These are phyloP conservation scores for Rutstroemia sp. DNA, from an alignment of 2,329 filamentous ascomycete species.

Conservation along the genomic window DNA sequence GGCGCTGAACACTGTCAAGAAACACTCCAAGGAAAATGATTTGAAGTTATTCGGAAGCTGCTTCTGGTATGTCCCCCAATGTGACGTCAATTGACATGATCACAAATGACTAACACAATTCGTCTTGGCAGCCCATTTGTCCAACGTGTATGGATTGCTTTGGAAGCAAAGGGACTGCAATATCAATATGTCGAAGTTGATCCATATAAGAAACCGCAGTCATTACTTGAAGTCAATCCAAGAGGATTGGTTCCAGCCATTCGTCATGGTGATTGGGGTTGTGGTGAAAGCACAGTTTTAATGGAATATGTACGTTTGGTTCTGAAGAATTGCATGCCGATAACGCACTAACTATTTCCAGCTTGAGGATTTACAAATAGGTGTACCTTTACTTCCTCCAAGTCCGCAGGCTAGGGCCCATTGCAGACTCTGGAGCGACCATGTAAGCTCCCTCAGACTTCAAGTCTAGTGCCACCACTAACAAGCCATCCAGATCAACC, in stretches of 20 bases:
- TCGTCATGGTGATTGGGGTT: constrained; percentile 72
- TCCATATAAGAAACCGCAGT: constrained; percentile 65
- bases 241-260: constrained; percentile 70
- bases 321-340: neutral
- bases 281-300: constrained; percentile 73
- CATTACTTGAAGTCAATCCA: constrained; percentile 68
- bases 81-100: constrained; percentile 13
- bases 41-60: constrained; percentile 76
- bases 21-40: constrained; percentile 60
- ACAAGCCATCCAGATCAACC: constrained; percentile 52
- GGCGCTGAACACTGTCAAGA: constrained; percentile 61
- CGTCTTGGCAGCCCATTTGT: constrained; percentile 57
- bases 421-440: constrained; percentile 73
- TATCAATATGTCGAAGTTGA: constrained; percentile 88
- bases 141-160: constrained; percentile 81
- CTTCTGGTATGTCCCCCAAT: constrained; percentile 58
- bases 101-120: constrained; percentile 7
- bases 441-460: constrained; percentile 43
- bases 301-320: constrained; percentile 65
- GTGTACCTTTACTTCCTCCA: constrained; percentile 54
- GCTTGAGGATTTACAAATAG: constrained; percentile 65
- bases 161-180: constrained; percentile 68
- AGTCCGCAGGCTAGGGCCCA: constrained; percentile 62
- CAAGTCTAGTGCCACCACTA: neutral
- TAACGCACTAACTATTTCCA: constrained; percentile 26